Conservation (phyloP, 140 eudicot species). For the Stevia rebaudiana region DNA sequence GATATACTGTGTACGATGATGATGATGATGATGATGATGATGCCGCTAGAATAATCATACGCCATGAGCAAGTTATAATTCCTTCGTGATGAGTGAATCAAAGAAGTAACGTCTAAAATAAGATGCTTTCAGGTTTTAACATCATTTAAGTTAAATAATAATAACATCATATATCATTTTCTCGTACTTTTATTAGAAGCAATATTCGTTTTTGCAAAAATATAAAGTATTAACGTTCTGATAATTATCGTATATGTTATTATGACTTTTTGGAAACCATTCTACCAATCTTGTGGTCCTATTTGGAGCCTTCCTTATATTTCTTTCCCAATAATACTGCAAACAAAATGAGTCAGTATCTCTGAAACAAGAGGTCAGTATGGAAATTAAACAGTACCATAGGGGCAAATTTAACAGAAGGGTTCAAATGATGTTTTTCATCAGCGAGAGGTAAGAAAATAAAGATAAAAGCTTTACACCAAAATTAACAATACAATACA, state of each 20-base stretch:
- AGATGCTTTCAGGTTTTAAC: too few species aligned
- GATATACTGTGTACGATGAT: too few species aligned
- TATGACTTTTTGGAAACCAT: slow-evolving; percentile 13
- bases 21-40: too few species aligned
- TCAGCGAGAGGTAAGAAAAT: too few species aligned
- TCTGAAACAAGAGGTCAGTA: slow-evolving; percentile 13
- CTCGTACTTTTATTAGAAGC: not conserved
- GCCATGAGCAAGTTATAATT: too few species aligned
- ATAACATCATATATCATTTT: not conserved
- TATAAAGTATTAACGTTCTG: not conserved
- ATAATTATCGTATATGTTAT: not conserved
- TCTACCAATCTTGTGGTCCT: slow-evolving; percentile 25
- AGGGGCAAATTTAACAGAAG: slow-evolving; percentile 8
- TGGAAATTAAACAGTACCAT: not conserved
- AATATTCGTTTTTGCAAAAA: not conserved
- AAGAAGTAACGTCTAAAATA: too few species aligned
- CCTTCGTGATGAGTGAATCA: too few species aligned
- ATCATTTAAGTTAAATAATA: too few species aligned
- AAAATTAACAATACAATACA: too few species aligned
- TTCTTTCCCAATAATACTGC: slow-evolving; percentile 31
- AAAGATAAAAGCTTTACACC: too few species aligned
- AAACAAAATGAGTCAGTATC: slow-evolving; percentile 18
- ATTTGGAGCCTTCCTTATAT: slow-evolving; percentile 23
- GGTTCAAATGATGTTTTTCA: too few species aligned
- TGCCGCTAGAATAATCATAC: too few species aligned